phyloP scores from a whole-genome alignment of 2,329 filamentous ascomycete species.

The Curvularia hawaiiensis region DNA sequence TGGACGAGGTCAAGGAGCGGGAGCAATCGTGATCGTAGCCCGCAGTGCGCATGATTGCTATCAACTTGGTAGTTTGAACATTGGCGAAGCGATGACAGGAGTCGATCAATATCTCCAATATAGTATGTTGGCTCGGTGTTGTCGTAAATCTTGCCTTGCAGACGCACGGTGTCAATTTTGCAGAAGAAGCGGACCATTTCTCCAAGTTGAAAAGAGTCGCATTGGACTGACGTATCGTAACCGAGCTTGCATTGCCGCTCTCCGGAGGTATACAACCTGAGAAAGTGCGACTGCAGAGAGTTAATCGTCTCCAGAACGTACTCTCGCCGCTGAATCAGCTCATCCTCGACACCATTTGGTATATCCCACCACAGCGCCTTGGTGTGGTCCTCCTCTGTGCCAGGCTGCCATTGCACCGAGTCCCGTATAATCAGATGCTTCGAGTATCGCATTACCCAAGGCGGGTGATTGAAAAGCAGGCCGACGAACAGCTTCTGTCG shows the following conservation, averaged over 20 bases:
- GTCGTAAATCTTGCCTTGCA: constrained; percentile 54
- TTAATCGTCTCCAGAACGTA: constrained; percentile 72
- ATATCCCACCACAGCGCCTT: constrained; percentile 73
- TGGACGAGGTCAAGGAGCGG: constrained; percentile 70
- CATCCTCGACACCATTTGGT: constrained; percentile 71
- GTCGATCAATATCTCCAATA: constrained; percentile 63
- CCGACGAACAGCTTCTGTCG: constrained; percentile 73
- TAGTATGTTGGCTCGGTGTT: constrained; percentile 55
- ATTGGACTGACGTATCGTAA: constrained; percentile 73
- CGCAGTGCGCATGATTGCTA: constrained; percentile 74
- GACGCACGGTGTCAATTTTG: constrained; percentile 63
- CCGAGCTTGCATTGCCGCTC: constrained; percentile 72
- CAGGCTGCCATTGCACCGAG: constrained; percentile 61
- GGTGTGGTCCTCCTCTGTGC: constrained; percentile 45
- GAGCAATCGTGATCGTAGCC: constrained; percentile 67
- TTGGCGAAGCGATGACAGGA: constrained; percentile 67
- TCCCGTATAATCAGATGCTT: constrained; percentile 70
- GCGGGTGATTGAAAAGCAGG: constrained; percentile 66
- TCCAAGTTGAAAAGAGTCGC: constrained; percentile 78
- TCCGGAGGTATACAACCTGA: constrained; percentile 70
- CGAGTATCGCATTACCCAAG: constrained; percentile 65
- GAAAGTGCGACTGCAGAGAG: constrained; percentile 71
- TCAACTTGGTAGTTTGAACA: constrained; percentile 76
- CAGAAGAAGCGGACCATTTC: constrained; percentile 76
- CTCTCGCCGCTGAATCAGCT: constrained; percentile 68